These are phyloP conservation scores for Macrotyloma uniflorum DNA, from an alignment of 306 rosid species.

Conservation along the genomic window DNA sequence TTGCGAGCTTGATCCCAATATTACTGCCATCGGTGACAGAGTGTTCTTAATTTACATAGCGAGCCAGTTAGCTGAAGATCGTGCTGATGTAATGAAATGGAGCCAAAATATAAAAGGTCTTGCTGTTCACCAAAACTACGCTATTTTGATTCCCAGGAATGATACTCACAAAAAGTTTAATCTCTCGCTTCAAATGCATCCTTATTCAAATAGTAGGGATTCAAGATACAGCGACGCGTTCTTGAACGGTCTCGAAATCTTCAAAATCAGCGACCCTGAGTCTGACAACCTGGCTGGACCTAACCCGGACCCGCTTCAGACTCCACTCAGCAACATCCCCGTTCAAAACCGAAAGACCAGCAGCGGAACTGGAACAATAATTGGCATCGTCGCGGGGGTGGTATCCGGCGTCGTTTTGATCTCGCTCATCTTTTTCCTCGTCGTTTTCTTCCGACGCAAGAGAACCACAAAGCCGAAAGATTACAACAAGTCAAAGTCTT, in stretches of 20 bases:
- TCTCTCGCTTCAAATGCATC: conserved; percentile 34
- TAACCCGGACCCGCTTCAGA: conserved; percentile 43
- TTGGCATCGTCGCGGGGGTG: conserved; percentile 11
- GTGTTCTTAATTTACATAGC: conserved; percentile 41
- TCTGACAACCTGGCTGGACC: conserved; percentile 45
- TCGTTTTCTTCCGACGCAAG: neutral
- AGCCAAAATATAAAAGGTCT: neutral
- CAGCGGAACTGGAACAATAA: neutral
- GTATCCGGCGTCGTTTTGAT: conserved; percentile 23
- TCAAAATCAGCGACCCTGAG: conserved; percentile 35
- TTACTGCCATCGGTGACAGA: accelerated
- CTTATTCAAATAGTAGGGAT: accelerated
- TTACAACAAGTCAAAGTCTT: conserved; percentile 18
- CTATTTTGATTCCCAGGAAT: neutral
- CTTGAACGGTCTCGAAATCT: conserved; percentile 58
- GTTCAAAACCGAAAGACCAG: neutral
- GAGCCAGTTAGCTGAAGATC: neutral
- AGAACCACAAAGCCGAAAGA: neutral
- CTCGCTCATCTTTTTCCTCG: neutral
- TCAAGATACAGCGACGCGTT: neutral
- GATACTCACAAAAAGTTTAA: conserved; percentile 1
- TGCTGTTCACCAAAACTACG: conserved; percentile 39
- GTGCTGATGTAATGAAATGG: conserved; percentile 36
- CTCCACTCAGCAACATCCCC: neutral
- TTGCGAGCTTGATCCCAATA: conserved; percentile 32